Percentiles rank a stretch among this genome's conserved stretches.
Evolutionary conservation across 1,139 yeast species (phyloP).

Genomic region (Pichia sp.): DNA sequence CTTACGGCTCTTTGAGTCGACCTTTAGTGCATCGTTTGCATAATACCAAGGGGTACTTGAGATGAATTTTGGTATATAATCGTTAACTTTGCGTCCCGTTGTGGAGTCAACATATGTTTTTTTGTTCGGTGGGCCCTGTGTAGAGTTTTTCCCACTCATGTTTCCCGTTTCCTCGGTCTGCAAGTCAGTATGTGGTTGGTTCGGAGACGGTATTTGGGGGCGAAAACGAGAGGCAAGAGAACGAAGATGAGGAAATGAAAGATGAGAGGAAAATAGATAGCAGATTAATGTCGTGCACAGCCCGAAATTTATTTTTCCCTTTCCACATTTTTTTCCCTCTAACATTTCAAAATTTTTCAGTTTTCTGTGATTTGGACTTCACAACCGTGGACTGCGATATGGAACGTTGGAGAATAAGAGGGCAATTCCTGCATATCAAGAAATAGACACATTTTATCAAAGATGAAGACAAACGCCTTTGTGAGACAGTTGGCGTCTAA

Average conservation of each 20-base stretch:
- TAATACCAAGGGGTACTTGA: slow-evolving; percentile 51
- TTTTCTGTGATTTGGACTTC: background rate
- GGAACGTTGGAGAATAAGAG: background rate
- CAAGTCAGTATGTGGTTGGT: too few species aligned
- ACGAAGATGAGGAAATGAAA: background rate
- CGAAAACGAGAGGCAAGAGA: background rate
- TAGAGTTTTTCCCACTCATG: background rate
- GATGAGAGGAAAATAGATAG: background rate
- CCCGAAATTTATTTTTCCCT: slow-evolving; percentile 3
- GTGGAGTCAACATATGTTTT: slow-evolving; percentile 18
- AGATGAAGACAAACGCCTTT: slow-evolving; percentile 41
- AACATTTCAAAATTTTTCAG: background rate
- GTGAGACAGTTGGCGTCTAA: slow-evolving; percentile 84
- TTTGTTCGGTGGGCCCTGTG: slow-evolving; percentile 16
- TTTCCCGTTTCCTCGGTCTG: background rate
- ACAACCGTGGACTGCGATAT: too few species aligned
- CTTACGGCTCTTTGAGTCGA: slow-evolving; percentile 27
- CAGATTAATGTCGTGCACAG: slow-evolving; percentile 1
- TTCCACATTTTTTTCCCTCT: background rate
- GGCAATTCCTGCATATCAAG: too few species aligned
- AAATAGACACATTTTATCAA: too few species aligned
- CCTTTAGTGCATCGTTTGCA: slow-evolving; percentile 24
- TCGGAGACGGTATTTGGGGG: too few species aligned
- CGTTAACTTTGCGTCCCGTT: slow-evolving; percentile 35
- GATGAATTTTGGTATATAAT: slow-evolving; percentile 43